Evolutionary conservation across 768 basidiomycete species (phyloP).

Genomic region (Boletus vermiculosoides): DNA sequence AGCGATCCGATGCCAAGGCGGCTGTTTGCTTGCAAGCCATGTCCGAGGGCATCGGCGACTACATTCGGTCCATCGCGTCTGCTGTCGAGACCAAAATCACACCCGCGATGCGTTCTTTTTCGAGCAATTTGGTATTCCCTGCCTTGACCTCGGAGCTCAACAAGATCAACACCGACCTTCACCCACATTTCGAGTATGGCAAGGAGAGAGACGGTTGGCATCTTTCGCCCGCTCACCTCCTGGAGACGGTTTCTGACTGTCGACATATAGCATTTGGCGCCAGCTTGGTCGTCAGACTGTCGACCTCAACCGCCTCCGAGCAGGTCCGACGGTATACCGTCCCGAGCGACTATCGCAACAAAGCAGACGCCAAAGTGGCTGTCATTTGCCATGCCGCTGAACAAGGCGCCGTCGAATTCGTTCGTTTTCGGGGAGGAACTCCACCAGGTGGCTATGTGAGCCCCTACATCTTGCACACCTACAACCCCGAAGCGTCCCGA

Average conservation of each 20-base stretch:
- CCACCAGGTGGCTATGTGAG: slow-evolving; percentile 43
- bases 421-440: slow-evolving; percentile 50
- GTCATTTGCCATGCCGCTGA: slow-evolving; percentile 52
- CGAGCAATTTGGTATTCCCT: slow-evolving; percentile 46
- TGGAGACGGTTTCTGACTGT: not conserved
- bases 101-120: slow-evolving; percentile 43
- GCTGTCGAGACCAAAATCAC: slow-evolving; percentile 48
- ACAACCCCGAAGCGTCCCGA: slow-evolving; percentile 26
- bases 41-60: slow-evolving; percentile 57
- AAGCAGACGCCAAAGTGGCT: slow-evolving; percentile 61
- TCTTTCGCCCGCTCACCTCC: not conserved
- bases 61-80: slow-evolving; percentile 47
- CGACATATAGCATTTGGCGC: slow-evolving; percentile 53
- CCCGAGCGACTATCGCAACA: slow-evolving; percentile 50
- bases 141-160: slow-evolving; percentile 44
- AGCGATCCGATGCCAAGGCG: slow-evolving; percentile 63
- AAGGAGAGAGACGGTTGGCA: slow-evolving; percentile 53
- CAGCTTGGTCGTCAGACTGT: slow-evolving; percentile 44
- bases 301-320: slow-evolving; percentile 28
- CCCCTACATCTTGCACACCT: slow-evolving; percentile 32
- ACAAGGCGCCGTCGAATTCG: slow-evolving; percentile 56
- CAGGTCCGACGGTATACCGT: slow-evolving; percentile 47
- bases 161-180: slow-evolving; percentile 40
- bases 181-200: slow-evolving; percentile 40
- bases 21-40: slow-evolving; percentile 68